Evolutionary conservation across 345 rosid species (phyloP), one percentile per base, ranked within the genome.

Genomic region (Litchi chinensis): DNA sequence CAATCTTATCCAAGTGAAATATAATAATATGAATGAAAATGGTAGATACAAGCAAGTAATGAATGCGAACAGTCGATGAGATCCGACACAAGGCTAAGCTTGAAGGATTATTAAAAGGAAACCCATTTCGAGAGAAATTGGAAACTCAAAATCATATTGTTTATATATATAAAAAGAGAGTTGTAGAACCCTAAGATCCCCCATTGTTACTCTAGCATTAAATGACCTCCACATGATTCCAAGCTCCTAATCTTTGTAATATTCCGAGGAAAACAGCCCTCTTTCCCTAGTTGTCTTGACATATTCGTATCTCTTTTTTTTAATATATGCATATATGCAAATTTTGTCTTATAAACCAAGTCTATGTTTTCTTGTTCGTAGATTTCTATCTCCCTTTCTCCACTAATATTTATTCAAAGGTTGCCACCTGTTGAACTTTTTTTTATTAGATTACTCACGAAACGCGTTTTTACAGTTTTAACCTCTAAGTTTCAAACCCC

Each of bases 181-280:
- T n/a, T 78, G 81, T 64, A 79, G 70, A 86, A 73, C 84, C 80
- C 89, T 78, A 86, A 84, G 82, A 82, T 10, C 60, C 21, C 82
- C 85, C 39, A 70, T 79, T 83, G 82, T 79, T 77, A 78, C 85
- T 71, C 82, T 79, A 78, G 85, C 90, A 88, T 89, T 92, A 76
- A 92, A 92, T 90, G 96, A 56, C 62, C 52, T 80, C 82, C 91
- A 90, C 90, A 87, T 87, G 90, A 88, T 84, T 88, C 90, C 89
- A 89, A 83, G 87, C 87, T 85, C 83, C 80, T 85, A 85, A 85
- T 82, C 89, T 83, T 82, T 60, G 77, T 78, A 46, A 46, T 46
- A 72, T 82, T 86, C 87, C 88, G 80, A 80, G 77, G 32, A 79
- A 71, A 77, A 79, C 70, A 84, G 80, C 46, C 65, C 86, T 79